These are phyloP conservation scores for Adansonia rubrostipa DNA, from an alignment of 441 rosid species.

Conservation along the genomic window DNA sequence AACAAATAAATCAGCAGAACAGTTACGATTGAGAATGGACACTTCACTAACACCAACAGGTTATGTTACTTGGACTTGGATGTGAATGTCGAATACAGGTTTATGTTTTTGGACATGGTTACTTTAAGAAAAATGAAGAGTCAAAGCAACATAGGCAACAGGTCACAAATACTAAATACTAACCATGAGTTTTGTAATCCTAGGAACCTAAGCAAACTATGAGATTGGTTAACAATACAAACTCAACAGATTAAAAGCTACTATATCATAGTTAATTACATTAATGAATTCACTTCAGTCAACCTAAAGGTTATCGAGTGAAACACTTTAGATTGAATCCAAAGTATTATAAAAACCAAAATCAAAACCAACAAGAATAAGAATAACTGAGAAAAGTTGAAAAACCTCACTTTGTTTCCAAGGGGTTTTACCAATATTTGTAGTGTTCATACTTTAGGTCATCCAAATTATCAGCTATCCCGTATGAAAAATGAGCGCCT, in stretches of 20 bases:
- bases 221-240: neutral
- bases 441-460: slow-evolving; percentile 49
- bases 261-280: slow-evolving; percentile 5
- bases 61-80: neutral
- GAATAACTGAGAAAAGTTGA: neutral
- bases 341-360: neutral
- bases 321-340: neutral
- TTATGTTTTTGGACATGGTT: too few relatives aligned
- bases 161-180: neutral
- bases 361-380: neutral
- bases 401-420: slow-evolving; percentile 50
- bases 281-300: neutral
- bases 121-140: too few relatives aligned
- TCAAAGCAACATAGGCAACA: too few relatives aligned
- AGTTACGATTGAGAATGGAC: too few relatives aligned
- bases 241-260: neutral
- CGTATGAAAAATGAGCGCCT: slow-evolving; percentile 50
- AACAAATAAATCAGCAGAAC: too few relatives aligned
- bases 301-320: neutral
- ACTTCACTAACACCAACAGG: too few relatives aligned
- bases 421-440: slow-evolving; percentile 59
- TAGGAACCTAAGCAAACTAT: slow-evolving; percentile 8
- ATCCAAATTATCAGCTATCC: slow-evolving; percentile 57
- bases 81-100: too few relatives aligned
- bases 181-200: neutral